Evolutionary conservation across 2,329 filamentous ascomycete species (phyloP), one percentile per base, ranked within the genome.

Genomic region (Ciborinia camelliae): DNA sequence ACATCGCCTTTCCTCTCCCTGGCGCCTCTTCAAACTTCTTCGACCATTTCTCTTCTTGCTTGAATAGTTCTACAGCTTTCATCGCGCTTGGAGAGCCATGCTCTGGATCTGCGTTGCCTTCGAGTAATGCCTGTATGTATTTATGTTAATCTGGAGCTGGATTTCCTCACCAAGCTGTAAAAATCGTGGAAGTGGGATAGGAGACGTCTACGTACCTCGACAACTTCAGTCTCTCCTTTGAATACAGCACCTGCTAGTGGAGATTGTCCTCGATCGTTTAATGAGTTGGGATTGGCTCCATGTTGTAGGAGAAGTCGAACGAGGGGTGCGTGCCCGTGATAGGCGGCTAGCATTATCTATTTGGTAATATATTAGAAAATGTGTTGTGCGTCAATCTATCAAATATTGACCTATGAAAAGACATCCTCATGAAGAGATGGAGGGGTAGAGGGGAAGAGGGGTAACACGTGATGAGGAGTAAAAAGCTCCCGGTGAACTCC

Each of bases 231-330:
- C 72, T 89, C 86, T 14, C 84, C 85, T 76, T 91, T 91, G 75
- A 91, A 91, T 10, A 91, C 85, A 0, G 88, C 88, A 0, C 89
- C 89, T 0, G 88, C 88, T 4, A 91, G 78, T 0, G 86, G 85
- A 67, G 86, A 89, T 76, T 91, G 89, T 0, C 86, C 86, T 52
- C 84, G 77, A 67, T 88, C 88, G 68, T 91, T 91, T 35, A 90
- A 72, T 1, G 82, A 79, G 74, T 91, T 90, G 0, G 87, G 81
- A 71, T 91, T 86, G 1, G 87, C 87, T 1, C 86, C 86, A 65
- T 85, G 80, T 35, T 83, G 77, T 1, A 91, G 75, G 14, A 91
- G 80, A 65, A 89, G 78, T 54, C 78, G 79, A 32, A 88, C 86
- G 0, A 89, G 81, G 0, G 82, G 79, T 1, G 82, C 79, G 63